These are phyloP conservation scores for Aspergillus fumigatus DNA, from an alignment of 2,329 filamentous ascomycete species.

Conservation along the genomic window DNA sequence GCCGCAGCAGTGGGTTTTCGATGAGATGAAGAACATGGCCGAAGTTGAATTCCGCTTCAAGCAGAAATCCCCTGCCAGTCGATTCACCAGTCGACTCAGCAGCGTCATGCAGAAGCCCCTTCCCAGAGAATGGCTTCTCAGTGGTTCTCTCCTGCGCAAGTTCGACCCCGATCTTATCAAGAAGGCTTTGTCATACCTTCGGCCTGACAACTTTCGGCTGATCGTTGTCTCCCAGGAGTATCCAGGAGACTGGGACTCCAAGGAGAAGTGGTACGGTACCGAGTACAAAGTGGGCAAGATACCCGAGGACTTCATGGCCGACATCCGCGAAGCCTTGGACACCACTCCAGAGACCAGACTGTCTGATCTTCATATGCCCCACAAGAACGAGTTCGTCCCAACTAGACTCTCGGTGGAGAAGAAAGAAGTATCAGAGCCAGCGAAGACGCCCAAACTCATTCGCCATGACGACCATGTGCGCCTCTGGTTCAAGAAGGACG, in stretches of 20 bases:
- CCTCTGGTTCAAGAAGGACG: slow-evolving; percentile 98
- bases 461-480: slow-evolving; percentile 76
- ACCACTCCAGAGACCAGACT: slow-evolving; percentile 57
- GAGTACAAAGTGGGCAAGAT: slow-evolving; percentile 84
- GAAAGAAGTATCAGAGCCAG: slow-evolving; percentile 75
- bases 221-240: slow-evolving; percentile 77
- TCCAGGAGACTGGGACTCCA: slow-evolving; percentile 78
- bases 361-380: slow-evolving; percentile 74
- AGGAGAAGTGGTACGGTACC: slow-evolving; percentile 97
- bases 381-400: slow-evolving; percentile 93
- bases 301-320: slow-evolving; percentile 66
- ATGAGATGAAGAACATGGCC: slow-evolving; percentile 83
- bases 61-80: slow-evolving; percentile 84
- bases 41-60: slow-evolving; percentile 94
- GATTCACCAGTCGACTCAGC: slow-evolving; percentile 80
- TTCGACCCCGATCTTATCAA: slow-evolving; percentile 77
- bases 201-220: slow-evolving; percentile 85
- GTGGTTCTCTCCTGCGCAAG: slow-evolving; percentile 70
- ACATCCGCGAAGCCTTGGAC: slow-evolving; percentile 62
- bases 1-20: slow-evolving; percentile 88
- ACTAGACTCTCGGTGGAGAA: slow-evolving; percentile 91
- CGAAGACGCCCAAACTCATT: slow-evolving; percentile 72
- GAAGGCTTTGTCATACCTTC: slow-evolving; percentile 66
- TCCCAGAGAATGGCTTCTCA: slow-evolving; percentile 82
- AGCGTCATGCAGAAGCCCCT: slow-evolving; percentile 88